Conservation (phyloP, 2,329 filamentous ascomycete genomes). For the Plenodomus biglobosus region DNA sequence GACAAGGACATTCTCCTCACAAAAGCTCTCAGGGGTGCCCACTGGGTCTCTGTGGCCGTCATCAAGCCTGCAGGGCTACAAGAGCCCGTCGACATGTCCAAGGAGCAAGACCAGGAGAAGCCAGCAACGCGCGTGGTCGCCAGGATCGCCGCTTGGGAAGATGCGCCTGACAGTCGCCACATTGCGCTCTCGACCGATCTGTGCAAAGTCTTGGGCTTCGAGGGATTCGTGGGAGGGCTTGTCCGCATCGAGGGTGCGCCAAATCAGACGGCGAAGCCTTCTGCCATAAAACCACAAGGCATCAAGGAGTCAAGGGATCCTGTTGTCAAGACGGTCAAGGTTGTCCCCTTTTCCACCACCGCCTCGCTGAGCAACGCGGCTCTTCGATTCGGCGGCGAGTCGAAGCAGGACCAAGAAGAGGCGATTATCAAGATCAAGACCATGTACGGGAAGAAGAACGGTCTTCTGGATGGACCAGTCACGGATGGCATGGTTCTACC, state of each 20-base stretch:
- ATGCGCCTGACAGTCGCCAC: slow-evolving; percentile 80
- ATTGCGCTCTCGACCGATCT: slow-evolving; percentile 76
- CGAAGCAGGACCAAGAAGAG: slow-evolving; percentile 79
- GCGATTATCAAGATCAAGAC: slow-evolving; percentile 69
- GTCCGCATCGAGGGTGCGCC: slow-evolving; percentile 85
- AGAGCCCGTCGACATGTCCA: slow-evolving; percentile 69
- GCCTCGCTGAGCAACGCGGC: slow-evolving; percentile 62
- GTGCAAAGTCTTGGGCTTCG: slow-evolving; percentile 70
- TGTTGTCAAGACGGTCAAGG: slow-evolving; percentile 67
- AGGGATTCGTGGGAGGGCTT: slow-evolving; percentile 79
- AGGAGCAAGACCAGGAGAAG: slow-evolving; percentile 62
- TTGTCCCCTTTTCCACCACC: slow-evolving; percentile 74
- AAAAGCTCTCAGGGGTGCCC: slow-evolving; percentile 72
- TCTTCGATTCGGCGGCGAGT: slow-evolving; percentile 84
- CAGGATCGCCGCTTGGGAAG: slow-evolving; percentile 75
- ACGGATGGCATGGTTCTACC: slow-evolving; percentile 85
- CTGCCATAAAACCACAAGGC: slow-evolving; percentile 44
- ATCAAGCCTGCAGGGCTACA: slow-evolving; percentile 78
- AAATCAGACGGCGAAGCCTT: slow-evolving; percentile 66
- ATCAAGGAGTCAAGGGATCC: slow-evolving; percentile 47
- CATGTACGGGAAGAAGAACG: slow-evolving; percentile 66
- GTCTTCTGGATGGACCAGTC: slow-evolving; percentile 77
- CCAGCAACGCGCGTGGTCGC: slow-evolving; percentile 72
- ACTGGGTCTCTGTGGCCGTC: slow-evolving; percentile 81
- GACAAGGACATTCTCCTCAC: slow-evolving; percentile 74